Percentiles rank a stretch among this genome's conserved stretches.
Evolutionary conservation across 2,329 filamentous ascomycete genomes (phyloP).

Genomic region (Incumbomyces delicatus): DNA sequence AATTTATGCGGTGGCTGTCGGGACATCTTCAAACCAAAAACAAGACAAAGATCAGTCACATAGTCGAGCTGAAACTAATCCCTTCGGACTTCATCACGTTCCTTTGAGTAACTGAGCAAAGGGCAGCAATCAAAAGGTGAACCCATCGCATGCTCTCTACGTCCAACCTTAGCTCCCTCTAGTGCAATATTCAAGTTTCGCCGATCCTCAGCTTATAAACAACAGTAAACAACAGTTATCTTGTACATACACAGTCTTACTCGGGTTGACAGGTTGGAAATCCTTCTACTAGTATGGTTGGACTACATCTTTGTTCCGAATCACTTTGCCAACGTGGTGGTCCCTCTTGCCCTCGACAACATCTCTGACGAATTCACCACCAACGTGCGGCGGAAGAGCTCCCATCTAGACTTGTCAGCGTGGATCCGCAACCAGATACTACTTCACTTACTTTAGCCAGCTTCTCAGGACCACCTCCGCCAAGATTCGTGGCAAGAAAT

Average conservation of each 20-base stretch:
- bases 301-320: neutral
- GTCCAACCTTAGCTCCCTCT: too few relatives aligned
- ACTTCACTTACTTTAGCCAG: conserved; percentile 17
- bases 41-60: too few relatives aligned
- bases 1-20: neutral
- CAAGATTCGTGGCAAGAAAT: conserved; percentile 39
- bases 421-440: conserved; percentile 13
- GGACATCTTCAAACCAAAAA: neutral
- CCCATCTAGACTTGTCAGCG: conserved; percentile 21
- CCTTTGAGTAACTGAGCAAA: too few relatives aligned
- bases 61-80: too few relatives aligned
- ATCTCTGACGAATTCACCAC: conserved; percentile 24
- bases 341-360: conserved; percentile 25
- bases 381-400: conserved; percentile 24
- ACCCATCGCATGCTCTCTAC: too few relatives aligned
- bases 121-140: too few relatives aligned
- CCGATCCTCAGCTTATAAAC: too few relatives aligned
- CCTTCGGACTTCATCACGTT: too few relatives aligned
- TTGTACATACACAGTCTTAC: too few relatives aligned
- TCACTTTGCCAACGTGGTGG: conserved; percentile 24
- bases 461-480: conserved; percentile 24
- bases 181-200: too few relatives aligned
- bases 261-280: too few relatives aligned
- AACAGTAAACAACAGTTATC: too few relatives aligned
- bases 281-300: neutral